Conservation (phyloP, 345 rosid genomes). For the Rhizophora apiculata region DNA sequence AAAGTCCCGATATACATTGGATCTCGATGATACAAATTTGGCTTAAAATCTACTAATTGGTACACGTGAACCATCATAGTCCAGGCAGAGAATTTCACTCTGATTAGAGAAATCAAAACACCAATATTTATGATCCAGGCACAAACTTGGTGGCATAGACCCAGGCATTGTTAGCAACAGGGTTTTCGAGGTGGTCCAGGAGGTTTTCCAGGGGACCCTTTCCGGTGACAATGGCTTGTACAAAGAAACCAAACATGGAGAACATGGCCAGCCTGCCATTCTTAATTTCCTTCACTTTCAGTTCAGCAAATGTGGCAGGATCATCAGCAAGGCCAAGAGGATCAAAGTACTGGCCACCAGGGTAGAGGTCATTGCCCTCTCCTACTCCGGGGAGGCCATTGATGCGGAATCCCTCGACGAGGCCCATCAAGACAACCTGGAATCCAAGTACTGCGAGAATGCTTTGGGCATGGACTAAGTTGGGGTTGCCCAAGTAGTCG, state of each 20-base stretch:
- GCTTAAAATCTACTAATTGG: slow-evolving; percentile 2
- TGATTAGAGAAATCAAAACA: not conserved
- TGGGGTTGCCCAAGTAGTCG: slow-evolving; percentile 98
- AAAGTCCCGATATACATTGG: slow-evolving; percentile 7
- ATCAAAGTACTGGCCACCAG: slow-evolving; percentile 86
- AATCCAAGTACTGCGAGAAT: slow-evolving; percentile 83
- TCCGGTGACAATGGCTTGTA: slow-evolving; percentile 92
- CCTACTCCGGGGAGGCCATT: slow-evolving; percentile 91
- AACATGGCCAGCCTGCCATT: slow-evolving; percentile 94
- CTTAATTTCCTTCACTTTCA: slow-evolving; percentile 96
- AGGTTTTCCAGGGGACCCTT: slow-evolving; percentile 95
- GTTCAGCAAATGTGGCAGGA: slow-evolving; percentile 79
- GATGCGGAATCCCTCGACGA: slow-evolving; percentile 92
- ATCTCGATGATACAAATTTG: slow-evolving; percentile 9
- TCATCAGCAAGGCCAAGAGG: slow-evolving; percentile 90
- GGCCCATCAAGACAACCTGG: slow-evolving; percentile 89
- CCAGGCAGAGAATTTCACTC: not conserved
- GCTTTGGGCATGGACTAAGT: slow-evolving; percentile 97
- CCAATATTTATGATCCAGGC: slow-evolving; percentile 58
- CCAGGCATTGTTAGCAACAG: slow-evolving; percentile 98
- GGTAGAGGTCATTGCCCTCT: slow-evolving; percentile 91
- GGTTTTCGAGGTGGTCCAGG: slow-evolving; percentile 85
- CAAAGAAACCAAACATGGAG: slow-evolving; percentile 98
- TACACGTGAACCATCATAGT: not conserved
- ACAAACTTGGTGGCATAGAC: slow-evolving; percentile 90